A percentile compares a stretch with the other conserved stretches of the same genome.
phyloP scores from a whole-genome alignment of 2,329 filamentous ascomycete species.

The Colletotrichum sp. region DNA sequence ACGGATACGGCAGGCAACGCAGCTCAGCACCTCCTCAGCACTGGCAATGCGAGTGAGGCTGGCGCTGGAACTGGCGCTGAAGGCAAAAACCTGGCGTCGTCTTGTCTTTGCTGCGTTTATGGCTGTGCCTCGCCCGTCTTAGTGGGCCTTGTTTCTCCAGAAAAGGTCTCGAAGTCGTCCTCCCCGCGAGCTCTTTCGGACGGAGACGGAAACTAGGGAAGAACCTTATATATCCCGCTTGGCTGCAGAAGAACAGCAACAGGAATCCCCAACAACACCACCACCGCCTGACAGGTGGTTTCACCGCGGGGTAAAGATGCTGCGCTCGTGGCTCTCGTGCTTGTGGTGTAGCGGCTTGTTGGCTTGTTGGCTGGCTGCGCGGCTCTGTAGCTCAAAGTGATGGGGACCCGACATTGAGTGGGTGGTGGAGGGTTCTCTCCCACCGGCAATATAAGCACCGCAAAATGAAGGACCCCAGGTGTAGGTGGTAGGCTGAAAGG shows the following conservation, averaged over 20 bases:
- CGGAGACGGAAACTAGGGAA: neutral
- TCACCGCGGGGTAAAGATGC: neutral
- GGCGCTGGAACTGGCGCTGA: neutral
- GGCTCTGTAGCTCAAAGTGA: neutral
- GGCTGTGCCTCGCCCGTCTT: neutral
- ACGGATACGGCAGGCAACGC: neutral
- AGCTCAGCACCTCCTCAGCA: neutral
- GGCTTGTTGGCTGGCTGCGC: neutral
- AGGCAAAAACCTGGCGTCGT: neutral
- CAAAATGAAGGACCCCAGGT: neutral
- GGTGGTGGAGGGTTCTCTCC: neutral
- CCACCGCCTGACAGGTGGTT: neutral
- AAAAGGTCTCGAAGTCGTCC: neutral
- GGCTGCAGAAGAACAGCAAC: neutral
- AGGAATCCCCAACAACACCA: neutral
- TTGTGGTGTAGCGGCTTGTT: neutral
- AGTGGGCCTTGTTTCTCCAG: neutral
- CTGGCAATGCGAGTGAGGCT: neutral
- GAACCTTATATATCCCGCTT: neutral
- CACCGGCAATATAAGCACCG: neutral
- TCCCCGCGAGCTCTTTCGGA: neutral
- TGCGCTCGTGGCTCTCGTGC: neutral
- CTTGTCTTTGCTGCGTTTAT: neutral
- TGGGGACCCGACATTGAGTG: neutral
- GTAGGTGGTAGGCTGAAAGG: neutral